These are phyloP conservation scores for Colletotrichum sp. DNA, from an alignment of 2,329 filamentous ascomycete species.

Conservation along the genomic window DNA sequence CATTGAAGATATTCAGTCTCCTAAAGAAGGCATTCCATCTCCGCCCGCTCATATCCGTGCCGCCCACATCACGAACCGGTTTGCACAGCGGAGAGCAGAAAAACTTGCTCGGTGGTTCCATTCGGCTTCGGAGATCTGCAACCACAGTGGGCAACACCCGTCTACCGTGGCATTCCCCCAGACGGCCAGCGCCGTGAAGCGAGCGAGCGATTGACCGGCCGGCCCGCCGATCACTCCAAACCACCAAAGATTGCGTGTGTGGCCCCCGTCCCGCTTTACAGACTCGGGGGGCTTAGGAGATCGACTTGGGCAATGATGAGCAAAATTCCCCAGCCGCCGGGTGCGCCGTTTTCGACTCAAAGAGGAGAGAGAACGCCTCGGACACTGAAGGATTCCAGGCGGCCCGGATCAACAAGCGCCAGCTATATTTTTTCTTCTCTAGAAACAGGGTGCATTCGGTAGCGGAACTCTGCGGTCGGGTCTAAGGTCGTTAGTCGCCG, in stretches of 20 bases:
- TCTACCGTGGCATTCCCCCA: not conserved
- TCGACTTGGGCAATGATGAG: slow-evolving; percentile 7
- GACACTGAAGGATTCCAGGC: not conserved
- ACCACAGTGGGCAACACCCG: not conserved
- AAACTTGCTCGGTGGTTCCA: not conserved
- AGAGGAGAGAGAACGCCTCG: not conserved
- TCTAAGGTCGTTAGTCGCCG: not conserved
- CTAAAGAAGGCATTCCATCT: not conserved
- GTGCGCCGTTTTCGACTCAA: not conserved
- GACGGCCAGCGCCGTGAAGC: slow-evolving; percentile 12
- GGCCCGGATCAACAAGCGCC: not conserved
- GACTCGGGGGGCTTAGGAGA: not conserved
- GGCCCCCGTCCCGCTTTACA: slow-evolving; percentile 5
- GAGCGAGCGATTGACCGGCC: slow-evolving; percentile 1
- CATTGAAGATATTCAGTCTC: not conserved
- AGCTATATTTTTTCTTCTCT: not conserved
- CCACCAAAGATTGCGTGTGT: not conserved
- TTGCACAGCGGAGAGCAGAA: not conserved
- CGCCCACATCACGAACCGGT: not conserved
- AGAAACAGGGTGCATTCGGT: not conserved
- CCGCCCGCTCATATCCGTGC: slow-evolving; percentile 12
- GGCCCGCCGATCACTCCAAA: slow-evolving; percentile 5
- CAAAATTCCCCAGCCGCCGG: not conserved
- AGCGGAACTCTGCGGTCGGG: not conserved
- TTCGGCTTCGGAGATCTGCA: slow-evolving; percentile 5